Percentiles rank a stretch among this genome's conserved stretches.
Evolutionary conservation across 805 yeast species (phyloP).

Genomic region (Kuraishia hungarica): DNA sequence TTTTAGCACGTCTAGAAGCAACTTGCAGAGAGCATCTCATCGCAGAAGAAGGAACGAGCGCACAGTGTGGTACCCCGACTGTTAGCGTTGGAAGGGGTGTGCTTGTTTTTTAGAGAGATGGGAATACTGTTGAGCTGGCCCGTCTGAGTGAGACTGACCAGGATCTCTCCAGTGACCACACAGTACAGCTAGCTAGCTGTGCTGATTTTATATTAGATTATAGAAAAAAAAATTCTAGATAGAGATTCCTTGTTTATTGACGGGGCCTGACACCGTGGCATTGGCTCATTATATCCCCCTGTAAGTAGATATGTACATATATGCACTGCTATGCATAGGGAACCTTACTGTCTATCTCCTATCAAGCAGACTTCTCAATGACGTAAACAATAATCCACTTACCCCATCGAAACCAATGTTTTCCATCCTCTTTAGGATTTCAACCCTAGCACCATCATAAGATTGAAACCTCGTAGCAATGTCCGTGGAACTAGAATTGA

Average conservation of each 20-base stretch:
- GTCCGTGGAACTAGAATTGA: neutral
- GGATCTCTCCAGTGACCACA: no score
- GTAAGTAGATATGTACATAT: neutral
- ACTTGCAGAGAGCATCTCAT: neutral
- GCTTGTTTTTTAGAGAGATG: neutral
- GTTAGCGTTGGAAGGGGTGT: neutral
- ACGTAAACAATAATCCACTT: constrained; percentile 40
- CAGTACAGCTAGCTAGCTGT: no score
- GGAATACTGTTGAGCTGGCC: neutral
- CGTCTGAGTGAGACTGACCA: no score
- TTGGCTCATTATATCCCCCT: neutral
- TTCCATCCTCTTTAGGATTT: constrained; percentile 32
- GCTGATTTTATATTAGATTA: no score
- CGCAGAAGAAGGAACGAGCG: neutral
- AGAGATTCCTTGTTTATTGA: no score
- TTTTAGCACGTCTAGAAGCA: neutral
- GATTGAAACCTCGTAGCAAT: constrained; percentile 8
- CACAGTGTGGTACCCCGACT: neutral
- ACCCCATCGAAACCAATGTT: constrained; percentile 38
- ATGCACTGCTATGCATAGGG: neutral
- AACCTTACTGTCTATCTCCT: constrained; percentile 4
- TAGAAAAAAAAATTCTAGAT: no score
- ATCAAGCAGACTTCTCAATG: constrained; percentile 39
- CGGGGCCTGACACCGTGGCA: no score
- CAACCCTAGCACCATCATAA: constrained; percentile 37